phyloP scores from a whole-genome alignment of 495 filamentous ascomycete genomes.

The Penicillium roqueforti region DNA sequence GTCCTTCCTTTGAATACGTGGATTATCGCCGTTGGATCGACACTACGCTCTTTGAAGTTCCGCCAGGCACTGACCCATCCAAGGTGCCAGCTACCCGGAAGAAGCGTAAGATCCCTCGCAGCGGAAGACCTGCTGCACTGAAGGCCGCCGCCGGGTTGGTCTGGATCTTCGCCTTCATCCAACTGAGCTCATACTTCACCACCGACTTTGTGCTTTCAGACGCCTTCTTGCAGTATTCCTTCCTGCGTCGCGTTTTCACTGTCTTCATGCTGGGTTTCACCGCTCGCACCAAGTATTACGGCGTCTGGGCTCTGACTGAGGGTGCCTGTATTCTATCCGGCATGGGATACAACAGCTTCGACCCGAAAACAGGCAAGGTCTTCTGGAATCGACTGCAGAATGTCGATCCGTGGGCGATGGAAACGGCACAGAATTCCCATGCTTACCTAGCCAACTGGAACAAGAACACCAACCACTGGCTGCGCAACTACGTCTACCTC shows the following conservation, averaged over 20 bases:
- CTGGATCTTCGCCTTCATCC: slow-evolving; percentile 79
- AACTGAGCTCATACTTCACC: slow-evolving; percentile 65
- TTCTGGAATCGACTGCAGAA: slow-evolving; percentile 89
- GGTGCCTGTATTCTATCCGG: slow-evolving; percentile 92
- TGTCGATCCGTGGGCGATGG: slow-evolving; percentile 75
- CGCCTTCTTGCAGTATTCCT: slow-evolving; percentile 58
- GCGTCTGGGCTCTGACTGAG: slow-evolving; percentile 89
- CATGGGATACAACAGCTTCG: slow-evolving; percentile 90
- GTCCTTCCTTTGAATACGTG: slow-evolving; percentile 88
- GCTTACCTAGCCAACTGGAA: slow-evolving; percentile 92
- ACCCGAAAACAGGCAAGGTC: slow-evolving; percentile 73
- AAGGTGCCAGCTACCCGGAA: slow-evolving; percentile 81
- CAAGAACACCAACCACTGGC: slow-evolving; percentile 97
- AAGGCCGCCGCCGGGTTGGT: slow-evolving; percentile 67
- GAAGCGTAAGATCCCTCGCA: slow-evolving; percentile 92
- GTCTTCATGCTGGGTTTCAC: slow-evolving; percentile 80
- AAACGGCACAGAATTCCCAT: slow-evolving; percentile 84
- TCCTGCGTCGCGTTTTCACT: slow-evolving; percentile 67
- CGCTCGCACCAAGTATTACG: slow-evolving; percentile 87
- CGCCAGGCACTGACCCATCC: slow-evolving; percentile 68
- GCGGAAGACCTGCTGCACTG: slow-evolving; percentile 75
- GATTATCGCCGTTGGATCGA: slow-evolving; percentile 92
- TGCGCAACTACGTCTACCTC: slow-evolving; percentile 92
- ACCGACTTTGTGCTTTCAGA: slow-evolving; percentile 55
- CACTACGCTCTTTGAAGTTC: slow-evolving; percentile 88